Conservation (phyloP, 257 asterid genomes). For the Eucommia ulmoides region DNA sequence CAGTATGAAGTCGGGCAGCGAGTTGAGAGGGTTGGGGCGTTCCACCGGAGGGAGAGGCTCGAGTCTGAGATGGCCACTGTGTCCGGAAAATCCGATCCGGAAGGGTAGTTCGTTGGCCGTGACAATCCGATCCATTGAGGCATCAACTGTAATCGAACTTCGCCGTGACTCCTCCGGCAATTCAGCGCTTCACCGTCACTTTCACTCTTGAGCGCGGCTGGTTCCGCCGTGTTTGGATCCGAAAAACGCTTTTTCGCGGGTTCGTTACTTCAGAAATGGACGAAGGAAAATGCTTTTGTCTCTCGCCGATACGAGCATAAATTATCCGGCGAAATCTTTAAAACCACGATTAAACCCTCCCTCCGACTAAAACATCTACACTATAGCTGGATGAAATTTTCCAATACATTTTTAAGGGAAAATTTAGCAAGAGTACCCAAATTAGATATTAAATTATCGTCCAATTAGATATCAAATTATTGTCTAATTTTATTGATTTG, state of each 20-base stretch:
- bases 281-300: neutral
- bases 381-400: too few relatives aligned
- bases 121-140: constrained; percentile 61
- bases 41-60: constrained; percentile 85
- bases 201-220: neutral
- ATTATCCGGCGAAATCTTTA: too few relatives aligned
- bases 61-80: constrained; percentile 69
- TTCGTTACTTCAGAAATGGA: neutral
- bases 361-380: too few relatives aligned
- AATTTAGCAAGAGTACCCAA: too few relatives aligned
- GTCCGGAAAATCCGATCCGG: constrained; percentile 85
- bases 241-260: neutral
- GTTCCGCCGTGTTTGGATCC: neutral
- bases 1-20: constrained; percentile 74
- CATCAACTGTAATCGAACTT: neutral
- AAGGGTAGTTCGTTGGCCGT: constrained; percentile 51
- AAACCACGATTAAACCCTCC: neutral
- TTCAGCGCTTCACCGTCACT: neutral
- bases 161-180: neutral
- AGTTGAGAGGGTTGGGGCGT: constrained; percentile 37
- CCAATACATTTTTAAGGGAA: too few relatives aligned
- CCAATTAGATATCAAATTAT: too few relatives aligned
- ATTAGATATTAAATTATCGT: too few relatives aligned
- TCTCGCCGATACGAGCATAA: too few relatives aligned
- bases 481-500: too few relatives aligned